Evolutionary conservation across 169 alveolate genomes (phyloP).

Genomic region (Plasmodium falciparum): DNA sequence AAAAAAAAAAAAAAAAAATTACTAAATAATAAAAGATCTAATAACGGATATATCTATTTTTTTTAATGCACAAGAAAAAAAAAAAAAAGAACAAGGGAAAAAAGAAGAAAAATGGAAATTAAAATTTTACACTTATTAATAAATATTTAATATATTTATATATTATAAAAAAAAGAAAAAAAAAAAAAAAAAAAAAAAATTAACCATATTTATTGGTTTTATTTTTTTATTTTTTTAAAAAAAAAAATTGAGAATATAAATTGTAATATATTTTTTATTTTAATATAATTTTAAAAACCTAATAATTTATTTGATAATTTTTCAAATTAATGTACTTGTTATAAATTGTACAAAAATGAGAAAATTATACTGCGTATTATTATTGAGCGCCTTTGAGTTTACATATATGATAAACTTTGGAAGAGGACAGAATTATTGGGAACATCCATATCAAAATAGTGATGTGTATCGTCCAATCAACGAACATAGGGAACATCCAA

Average conservation of each 20-base stretch:
- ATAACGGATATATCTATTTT: slow-evolving; percentile 6
- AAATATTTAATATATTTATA: too few species aligned
- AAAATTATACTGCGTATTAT: slow-evolving; percentile 35
- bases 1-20: neutral
- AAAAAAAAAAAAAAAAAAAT: too few species aligned
- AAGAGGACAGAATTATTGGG: neutral
- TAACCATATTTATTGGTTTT: too few species aligned
- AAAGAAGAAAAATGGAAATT: too few species aligned
- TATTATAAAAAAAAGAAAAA: too few species aligned
- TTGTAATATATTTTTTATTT: too few species aligned
- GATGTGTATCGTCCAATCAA: neutral
- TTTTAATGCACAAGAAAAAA: slow-evolving; percentile 52
- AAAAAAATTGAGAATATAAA: too few species aligned
- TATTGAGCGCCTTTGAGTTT: slow-evolving; percentile 42
- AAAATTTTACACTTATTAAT: too few species aligned
- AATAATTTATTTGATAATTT: neutral
- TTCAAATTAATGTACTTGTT: neutral
- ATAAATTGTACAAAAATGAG: slow-evolving; percentile 13
- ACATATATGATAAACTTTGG: neutral
- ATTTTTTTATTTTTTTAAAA: too few species aligned
- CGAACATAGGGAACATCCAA: too few species aligned
- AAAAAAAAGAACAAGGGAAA: neutral
- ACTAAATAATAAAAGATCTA: neutral
- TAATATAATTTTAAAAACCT: too few species aligned
- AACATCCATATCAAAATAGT: neutral